phyloP scores from a whole-genome alignment of 768 basidiomycete species.

The Lentinula detonsa region DNA sequence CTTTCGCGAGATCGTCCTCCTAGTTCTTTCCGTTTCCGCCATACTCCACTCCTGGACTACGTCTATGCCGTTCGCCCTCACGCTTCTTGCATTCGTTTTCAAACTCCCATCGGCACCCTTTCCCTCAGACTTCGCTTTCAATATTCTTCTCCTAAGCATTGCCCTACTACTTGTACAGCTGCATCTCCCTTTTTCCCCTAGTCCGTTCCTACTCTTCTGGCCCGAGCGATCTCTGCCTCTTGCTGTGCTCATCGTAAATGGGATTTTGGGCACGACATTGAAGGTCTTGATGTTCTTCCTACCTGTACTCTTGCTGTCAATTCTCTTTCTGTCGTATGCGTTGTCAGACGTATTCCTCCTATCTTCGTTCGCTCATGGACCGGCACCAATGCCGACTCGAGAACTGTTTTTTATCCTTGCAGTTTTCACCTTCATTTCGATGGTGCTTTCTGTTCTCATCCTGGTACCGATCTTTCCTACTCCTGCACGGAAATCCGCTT shows the following conservation, averaged over 20 bases:
- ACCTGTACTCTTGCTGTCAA: slow-evolving; percentile 37
- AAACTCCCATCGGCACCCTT: slow-evolving; percentile 36
- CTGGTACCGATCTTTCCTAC: slow-evolving; percentile 18
- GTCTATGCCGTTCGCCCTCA: slow-evolving; percentile 29
- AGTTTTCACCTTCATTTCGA: slow-evolving; percentile 22
- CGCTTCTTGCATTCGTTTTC: slow-evolving; percentile 33
- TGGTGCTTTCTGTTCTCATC: slow-evolving; percentile 27
- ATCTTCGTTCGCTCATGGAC: slow-evolving; percentile 9
- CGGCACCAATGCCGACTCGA: slow-evolving; percentile 44
- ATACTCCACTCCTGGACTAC: slow-evolving; percentile 25
- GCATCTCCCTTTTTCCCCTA: slow-evolving; percentile 39
- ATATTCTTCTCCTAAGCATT: slow-evolving; percentile 32
- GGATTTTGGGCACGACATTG: slow-evolving; percentile 28
- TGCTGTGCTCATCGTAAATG: slow-evolving; percentile 32
- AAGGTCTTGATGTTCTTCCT: slow-evolving; percentile 42
- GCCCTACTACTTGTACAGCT: slow-evolving; percentile 36
- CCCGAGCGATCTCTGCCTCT: slow-evolving; percentile 36
- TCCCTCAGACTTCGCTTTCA: slow-evolving; percentile 34
- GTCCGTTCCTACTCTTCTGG: slow-evolving; percentile 37
- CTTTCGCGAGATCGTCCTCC: slow-evolving; percentile 29
- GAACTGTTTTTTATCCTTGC: slow-evolving; percentile 34
- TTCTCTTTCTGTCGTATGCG: slow-evolving; percentile 41
- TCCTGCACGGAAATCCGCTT: slow-evolving; percentile 3
- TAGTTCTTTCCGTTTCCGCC: slow-evolving; percentile 32
- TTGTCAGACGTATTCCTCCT: slow-evolving; percentile 31